Conservation (phyloP, 2,329 filamentous ascomycete species). For the Penicillium sp. region DNA sequence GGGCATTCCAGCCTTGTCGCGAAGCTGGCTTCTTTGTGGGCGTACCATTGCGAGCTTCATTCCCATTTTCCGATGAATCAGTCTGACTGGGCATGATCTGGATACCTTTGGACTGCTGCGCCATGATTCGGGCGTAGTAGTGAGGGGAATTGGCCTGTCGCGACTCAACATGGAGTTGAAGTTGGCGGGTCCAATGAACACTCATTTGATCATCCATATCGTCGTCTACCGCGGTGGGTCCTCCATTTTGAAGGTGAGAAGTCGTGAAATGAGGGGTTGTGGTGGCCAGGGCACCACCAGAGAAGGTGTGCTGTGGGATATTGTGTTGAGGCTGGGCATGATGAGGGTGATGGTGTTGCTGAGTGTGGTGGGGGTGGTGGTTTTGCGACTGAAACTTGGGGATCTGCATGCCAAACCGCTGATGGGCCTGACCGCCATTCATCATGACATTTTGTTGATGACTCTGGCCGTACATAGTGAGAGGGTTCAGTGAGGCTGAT, state of each 20-base stretch:
- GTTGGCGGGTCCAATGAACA: slow-evolving; percentile 83
- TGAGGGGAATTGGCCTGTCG: slow-evolving; percentile 69
- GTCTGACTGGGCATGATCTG: slow-evolving; percentile 52
- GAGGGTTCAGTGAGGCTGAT: slow-evolving; percentile 47
- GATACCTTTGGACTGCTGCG: slow-evolving; percentile 52
- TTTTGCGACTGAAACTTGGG: slow-evolving; percentile 52
- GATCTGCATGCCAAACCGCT: slow-evolving; percentile 55
- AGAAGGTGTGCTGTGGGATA: slow-evolving; percentile 55
- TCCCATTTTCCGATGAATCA: slow-evolving; percentile 52
- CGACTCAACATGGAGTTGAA: slow-evolving; percentile 77
- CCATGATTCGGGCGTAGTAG: slow-evolving; percentile 65
- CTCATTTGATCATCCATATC: slow-evolving; percentile 45
- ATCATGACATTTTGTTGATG: slow-evolving; percentile 57
- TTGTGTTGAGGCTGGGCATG: slow-evolving; percentile 49
- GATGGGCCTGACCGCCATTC: slow-evolving; percentile 53
- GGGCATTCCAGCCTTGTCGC: slow-evolving; percentile 85
- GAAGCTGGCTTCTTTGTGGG: slow-evolving; percentile 59
- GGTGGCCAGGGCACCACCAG: slow-evolving; percentile 50
- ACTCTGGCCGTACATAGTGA: slow-evolving; percentile 53
- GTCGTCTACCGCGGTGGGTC: slow-evolving; percentile 59
- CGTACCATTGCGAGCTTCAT: slow-evolving; percentile 67
- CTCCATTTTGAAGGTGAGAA: slow-evolving; percentile 64
- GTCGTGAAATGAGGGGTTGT: slow-evolving; percentile 62
- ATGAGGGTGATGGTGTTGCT: slow-evolving; percentile 49
- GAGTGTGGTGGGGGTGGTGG: slow-evolving; percentile 49